These are phyloP conservation scores for Phytopythium sindhum DNA, from an alignment of 352 stramenopile species.

Conservation along the genomic window DNA sequence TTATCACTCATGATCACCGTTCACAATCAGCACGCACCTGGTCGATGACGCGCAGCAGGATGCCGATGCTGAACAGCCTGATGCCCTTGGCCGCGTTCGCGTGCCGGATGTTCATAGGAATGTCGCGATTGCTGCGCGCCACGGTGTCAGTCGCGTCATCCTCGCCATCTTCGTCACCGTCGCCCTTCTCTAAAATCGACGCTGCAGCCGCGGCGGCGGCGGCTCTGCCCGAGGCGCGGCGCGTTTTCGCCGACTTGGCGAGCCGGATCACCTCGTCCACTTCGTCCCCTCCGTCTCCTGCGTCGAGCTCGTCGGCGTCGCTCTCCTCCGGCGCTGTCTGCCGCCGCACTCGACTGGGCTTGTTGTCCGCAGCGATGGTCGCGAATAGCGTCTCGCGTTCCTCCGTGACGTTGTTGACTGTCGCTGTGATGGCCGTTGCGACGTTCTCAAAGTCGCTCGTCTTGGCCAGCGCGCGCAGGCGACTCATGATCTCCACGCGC, in stretches of 20 bases:
- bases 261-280: constrained; percentile 32
- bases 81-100: constrained; percentile 30
- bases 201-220: neutral
- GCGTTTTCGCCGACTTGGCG: constrained; percentile 42
- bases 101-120: constrained; percentile 48
- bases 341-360: neutral
- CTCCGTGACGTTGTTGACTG: constrained; percentile 23
- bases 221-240: constrained; percentile 27
- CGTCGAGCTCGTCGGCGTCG: constrained; percentile 15
- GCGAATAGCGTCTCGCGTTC: constrained; percentile 19
- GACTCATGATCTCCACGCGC: constrained; percentile 15
- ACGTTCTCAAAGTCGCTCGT: constrained; percentile 17
- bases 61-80: constrained; percentile 61
- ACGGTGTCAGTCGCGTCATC: constrained; percentile 8
- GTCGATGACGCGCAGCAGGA: constrained; percentile 56
- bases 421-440: constrained; percentile 16
- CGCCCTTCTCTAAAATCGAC: constrained; percentile 4
- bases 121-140: constrained; percentile 30
- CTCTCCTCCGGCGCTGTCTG: neutral
- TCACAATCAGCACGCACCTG: constrained; percentile 33
- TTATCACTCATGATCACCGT: too few species aligned
- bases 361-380: constrained; percentile 2
- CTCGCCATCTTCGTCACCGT: constrained; percentile 15
- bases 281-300: constrained; percentile 11
- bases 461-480: constrained; percentile 12